phyloP scores from a whole-genome alignment of 805 yeast genomes.

The Monosporozyma yasuniensis region DNA sequence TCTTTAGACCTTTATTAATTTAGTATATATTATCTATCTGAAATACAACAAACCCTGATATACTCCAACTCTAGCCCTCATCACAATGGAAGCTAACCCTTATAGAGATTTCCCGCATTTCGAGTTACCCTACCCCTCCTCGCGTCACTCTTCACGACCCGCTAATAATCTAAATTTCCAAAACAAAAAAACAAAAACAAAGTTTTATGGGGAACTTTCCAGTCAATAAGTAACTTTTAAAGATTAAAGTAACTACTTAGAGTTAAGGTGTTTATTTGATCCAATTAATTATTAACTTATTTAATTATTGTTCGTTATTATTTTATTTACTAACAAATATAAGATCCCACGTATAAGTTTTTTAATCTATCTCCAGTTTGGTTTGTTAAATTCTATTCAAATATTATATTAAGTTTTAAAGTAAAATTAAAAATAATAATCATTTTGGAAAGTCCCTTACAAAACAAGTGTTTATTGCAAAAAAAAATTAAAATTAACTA shows the following conservation, averaged over 20 bases:
- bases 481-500: background rate
- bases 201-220: conserved; percentile 1
- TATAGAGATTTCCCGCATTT: too few relatives aligned
- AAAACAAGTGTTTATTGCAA: background rate
- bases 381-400: background rate
- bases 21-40: too few relatives aligned
- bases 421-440: too few relatives aligned
- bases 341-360: background rate
- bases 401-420: background rate
- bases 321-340: background rate
- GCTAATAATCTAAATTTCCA: too few relatives aligned
- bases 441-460: background rate
- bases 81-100: too few relatives aligned
- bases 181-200: background rate
- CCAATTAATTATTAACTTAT: too few relatives aligned
- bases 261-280: too few relatives aligned
- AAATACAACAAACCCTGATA: background rate
- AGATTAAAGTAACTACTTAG: background rate
- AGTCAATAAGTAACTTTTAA: background rate
- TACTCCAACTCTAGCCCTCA: too few relatives aligned
- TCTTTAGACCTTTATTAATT: conserved; percentile 16
- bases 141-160: background rate
- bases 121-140: background rate
- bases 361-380: background rate
- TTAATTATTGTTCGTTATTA: background rate